Evolutionary conservation across 2,329 filamentous ascomycete species (phyloP).

Genomic region (Helicocarpus griseus): DNA sequence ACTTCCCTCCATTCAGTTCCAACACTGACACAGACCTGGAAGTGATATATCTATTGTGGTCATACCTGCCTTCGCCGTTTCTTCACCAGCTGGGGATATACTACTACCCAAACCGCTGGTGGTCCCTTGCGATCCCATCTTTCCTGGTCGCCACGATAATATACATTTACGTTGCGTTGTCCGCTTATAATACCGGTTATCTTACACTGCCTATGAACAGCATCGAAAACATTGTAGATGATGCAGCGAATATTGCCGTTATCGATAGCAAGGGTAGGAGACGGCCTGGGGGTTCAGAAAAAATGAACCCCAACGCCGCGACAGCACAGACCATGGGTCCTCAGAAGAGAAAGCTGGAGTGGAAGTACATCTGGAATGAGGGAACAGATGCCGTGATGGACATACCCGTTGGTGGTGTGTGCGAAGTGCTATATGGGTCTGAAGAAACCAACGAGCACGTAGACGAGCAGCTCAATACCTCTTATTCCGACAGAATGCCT

Average conservation of each 20-base stretch:
- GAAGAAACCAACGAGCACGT: background rate
- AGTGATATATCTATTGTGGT: slow-evolving; percentile 65
- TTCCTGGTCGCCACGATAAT: slow-evolving; percentile 81
- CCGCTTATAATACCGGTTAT: slow-evolving; percentile 80
- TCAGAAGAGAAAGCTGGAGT: slow-evolving; percentile 48
- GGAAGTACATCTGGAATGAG: slow-evolving; percentile 77
- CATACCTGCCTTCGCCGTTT: slow-evolving; percentile 83
- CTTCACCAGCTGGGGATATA: slow-evolving; percentile 87
- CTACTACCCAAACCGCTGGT: slow-evolving; percentile 97
- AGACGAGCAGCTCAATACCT: background rate
- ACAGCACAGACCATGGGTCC: slow-evolving; percentile 33
- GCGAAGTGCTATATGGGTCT: slow-evolving; percentile 77
- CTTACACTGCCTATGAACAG: slow-evolving; percentile 70
- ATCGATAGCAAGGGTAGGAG: slow-evolving; percentile 62
- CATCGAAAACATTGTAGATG: slow-evolving; percentile 86
- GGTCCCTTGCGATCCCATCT: slow-evolving; percentile 83
- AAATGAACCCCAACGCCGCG: slow-evolving; percentile 31
- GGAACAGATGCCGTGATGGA: slow-evolving; percentile 98
- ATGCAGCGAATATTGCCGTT: slow-evolving; percentile 74
- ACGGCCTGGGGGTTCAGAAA: slow-evolving; percentile 33
- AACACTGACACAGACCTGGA: background rate
- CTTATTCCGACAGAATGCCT: background rate
- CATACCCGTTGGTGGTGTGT: slow-evolving; percentile 86
- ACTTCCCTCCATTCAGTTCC: background rate
- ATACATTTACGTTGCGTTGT: slow-evolving; percentile 90